A percentile compares a stretch with the other conserved stretches of the same genome.
Conservation (phyloP, 2,329 filamentous ascomycete species). For the Colletotrichum eremochloae region DNA sequence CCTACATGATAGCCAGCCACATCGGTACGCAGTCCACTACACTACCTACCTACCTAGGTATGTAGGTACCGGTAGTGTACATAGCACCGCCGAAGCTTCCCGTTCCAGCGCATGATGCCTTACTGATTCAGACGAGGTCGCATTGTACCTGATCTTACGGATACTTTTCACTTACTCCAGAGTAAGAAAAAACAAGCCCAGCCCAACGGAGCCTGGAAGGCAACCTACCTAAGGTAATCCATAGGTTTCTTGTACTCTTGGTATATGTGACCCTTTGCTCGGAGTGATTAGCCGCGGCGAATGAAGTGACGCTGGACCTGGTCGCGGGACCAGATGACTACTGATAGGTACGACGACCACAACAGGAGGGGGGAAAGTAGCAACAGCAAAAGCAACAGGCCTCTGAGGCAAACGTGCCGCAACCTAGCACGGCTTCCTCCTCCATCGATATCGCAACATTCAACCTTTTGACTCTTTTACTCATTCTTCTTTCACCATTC, state of each 20-base stretch:
- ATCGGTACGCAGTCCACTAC: too few species aligned
- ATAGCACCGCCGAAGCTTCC: neutral
- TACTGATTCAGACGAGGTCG: slow-evolving; percentile 25
- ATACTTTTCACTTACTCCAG: slow-evolving; percentile 1
- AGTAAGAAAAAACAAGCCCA: neutral
- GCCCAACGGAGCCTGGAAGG: neutral
- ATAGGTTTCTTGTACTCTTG: neutral
- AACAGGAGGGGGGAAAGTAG: neutral
- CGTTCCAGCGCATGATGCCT: slow-evolving; percentile 2
- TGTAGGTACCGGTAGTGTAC: neutral
- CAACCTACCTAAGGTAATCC: neutral
- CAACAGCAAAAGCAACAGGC: slow-evolving; percentile 31
- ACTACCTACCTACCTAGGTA: neutral
- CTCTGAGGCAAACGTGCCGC: slow-evolving; percentile 41
- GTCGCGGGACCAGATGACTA: slow-evolving; percentile 3
- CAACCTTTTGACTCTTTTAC: slow-evolving; percentile 29
- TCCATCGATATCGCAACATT: slow-evolving; percentile 41
- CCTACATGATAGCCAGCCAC: neutral
- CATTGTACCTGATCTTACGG: slow-evolving; percentile 16
- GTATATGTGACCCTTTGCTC: slow-evolving; percentile 4
- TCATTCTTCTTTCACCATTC: slow-evolving; percentile 24
- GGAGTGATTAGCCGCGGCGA: neutral
- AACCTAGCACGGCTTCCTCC: slow-evolving; percentile 22
- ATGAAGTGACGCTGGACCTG: slow-evolving; percentile 5
- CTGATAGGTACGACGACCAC: neutral